Evolutionary conservation across 805 yeast genomes (phyloP), one percentile per base, ranked within the genome.

Genomic region (Grigorovia humatica): DNA sequence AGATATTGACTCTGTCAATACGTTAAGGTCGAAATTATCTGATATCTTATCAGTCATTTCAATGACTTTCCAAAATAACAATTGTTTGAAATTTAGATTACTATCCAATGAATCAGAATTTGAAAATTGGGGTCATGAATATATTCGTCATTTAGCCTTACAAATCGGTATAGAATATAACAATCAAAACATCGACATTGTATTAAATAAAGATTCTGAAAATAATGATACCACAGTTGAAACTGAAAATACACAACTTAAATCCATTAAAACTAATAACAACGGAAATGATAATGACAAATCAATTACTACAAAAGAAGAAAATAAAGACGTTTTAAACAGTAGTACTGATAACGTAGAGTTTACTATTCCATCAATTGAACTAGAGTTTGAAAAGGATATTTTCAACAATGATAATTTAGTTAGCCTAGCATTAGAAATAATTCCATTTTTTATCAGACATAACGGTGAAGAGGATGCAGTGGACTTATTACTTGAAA

Each of bases 401-500:
- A 38, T 38, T 2, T 70, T 68, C 49, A 61, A 68, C 17, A 66
- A 66, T 40, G 64, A 61, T 11, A 74, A 76, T 44, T 73, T 93
- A 56, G 69, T 85, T 51, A 74, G 77, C 47, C 75, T 93, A 58
- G 78, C 95, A 7, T 70, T 86, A 59, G 79, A 83, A 59, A 82
- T 93, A 59, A 90, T 87, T 43, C 96, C 96, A 42, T 85, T 82
- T 62, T 91, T 93, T 72, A 76, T 93, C 58, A 82, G 87, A 64
- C 97, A 91, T 71, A 91, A 93, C 65, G 98, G 96, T 44, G 99
- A 93, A 70, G 96, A 96, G 19, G 99, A 93, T 65, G 99, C 99
- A 1, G 96, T 93, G 27, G 99, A 93, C 70, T 73, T 93, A 58
- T 75, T 93, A 56, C 74, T 89, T 53, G 99, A 93, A 70, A 80